Conservation (phyloP, 352 stramenopile genomes). For the Phytophthora cactorum region DNA sequence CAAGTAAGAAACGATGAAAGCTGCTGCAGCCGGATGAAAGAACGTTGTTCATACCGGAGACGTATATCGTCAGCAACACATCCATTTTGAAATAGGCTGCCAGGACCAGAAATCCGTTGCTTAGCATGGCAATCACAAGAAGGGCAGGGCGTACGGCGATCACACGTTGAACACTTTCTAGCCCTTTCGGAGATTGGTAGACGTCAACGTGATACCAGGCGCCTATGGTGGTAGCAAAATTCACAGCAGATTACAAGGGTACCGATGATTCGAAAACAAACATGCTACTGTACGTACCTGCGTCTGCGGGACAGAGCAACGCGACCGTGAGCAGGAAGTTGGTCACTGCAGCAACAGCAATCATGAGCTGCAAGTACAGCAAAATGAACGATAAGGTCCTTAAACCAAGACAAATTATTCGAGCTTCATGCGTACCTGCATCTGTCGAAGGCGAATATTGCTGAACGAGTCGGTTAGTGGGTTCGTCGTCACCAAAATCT, state of each 20-base stretch:
- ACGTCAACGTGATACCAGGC: conserved; percentile 62
- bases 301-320: conserved; percentile 35
- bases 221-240: conserved; percentile 22
- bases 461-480: no score
- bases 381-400: conserved; percentile 24
- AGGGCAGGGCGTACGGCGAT: conserved; percentile 37
- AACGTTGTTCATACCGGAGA: conserved; percentile 40
- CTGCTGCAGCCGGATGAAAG: background rate
- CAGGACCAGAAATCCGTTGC: conserved; percentile 41
- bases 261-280: background rate
- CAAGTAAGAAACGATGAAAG: background rate
- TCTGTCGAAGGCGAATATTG: no score
- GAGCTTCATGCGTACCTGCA: no score
- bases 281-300: conserved; percentile 19
- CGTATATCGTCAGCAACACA: conserved; percentile 49
- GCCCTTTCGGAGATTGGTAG: conserved; percentile 34
- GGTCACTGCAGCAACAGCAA: conserved; percentile 11
- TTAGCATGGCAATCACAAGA: conserved; percentile 34
- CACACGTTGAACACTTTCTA: conserved; percentile 38
- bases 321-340: conserved; percentile 37
- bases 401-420: no score
- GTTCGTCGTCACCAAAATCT: no score
- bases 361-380: conserved; percentile 37
- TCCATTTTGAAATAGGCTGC: conserved; percentile 32
- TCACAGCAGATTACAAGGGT: background rate